Conservation (phyloP, 2,329 filamentous ascomycete genomes). For the Leptographium radiaticola region DNA sequence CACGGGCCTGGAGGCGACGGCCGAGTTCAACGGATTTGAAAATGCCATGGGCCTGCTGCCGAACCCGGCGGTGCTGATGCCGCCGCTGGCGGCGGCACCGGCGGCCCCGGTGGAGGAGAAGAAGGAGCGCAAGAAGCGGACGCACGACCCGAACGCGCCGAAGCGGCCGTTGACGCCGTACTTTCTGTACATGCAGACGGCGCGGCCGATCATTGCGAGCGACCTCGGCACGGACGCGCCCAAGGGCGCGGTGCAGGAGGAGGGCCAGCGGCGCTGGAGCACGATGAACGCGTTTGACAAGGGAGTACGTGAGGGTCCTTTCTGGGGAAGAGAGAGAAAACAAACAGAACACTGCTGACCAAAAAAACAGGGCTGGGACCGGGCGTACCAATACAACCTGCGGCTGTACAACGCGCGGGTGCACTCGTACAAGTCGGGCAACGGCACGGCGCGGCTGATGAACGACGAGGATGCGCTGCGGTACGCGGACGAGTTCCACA, state of each 20-base stretch:
- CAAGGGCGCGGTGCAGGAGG: constrained; percentile 77
- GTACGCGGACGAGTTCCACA: constrained; percentile 46
- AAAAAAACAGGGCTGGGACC: constrained; percentile 42
- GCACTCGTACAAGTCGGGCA: constrained; percentile 50
- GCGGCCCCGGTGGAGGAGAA: constrained; percentile 46
- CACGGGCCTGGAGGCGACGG: constrained; percentile 33
- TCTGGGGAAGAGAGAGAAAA: too few relatives aligned
- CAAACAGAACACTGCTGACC: too few relatives aligned
- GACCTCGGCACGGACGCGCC: constrained; percentile 64
- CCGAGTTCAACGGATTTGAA: constrained; percentile 39
- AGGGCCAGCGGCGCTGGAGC: constrained; percentile 77
- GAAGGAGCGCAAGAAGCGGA: constrained; percentile 82
- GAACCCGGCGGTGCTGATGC: constrained; percentile 17
- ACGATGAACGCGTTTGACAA: constrained; percentile 65
- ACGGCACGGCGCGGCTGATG: constrained; percentile 46
- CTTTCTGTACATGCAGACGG: constrained; percentile 87
- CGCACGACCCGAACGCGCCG: constrained; percentile 82
- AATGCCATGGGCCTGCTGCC: constrained; percentile 32
- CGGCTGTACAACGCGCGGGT: constrained; percentile 53
- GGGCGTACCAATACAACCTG: constrained; percentile 54
- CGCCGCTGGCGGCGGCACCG: constrained; percentile 20
- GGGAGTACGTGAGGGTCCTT: constrained; percentile 25
- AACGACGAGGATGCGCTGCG: constrained; percentile 43
- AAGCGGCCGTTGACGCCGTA: constrained; percentile 91
- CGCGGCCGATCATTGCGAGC: constrained; percentile 66